Evolutionary conservation across 1,284 basidiomycete species (phyloP), one percentile per base, ranked within the genome.

Genomic region (Trametes pubescens): DNA sequence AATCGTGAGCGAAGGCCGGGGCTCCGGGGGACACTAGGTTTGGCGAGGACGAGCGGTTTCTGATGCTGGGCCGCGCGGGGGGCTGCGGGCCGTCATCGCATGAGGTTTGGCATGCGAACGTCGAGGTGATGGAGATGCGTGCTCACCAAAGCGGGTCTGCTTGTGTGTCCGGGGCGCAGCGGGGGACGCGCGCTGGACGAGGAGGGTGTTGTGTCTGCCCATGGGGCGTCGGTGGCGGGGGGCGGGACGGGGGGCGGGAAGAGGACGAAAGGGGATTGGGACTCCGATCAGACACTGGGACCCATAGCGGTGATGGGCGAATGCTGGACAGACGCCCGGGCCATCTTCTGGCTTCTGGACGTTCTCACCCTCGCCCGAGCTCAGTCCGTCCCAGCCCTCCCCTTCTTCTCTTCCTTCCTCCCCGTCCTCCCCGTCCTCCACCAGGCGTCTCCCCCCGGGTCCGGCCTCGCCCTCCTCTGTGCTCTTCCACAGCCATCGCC

Each of bases 121-220:
- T 35, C 6, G 26, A 32, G 47, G 43, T 22, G 32, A 24, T 22
- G 40, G 35, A n/a, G 35, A 49, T 26, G 40, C 16, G 43, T 24
- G 52, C 65, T 55, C 47, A 70, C 69, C 59, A 48, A 67, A 63
- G 32, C 65, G 61, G 38, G 68, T 44, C 14, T 57, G 51, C 52
- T 68, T 69, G 59, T 66, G 65, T 5, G 51, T 16, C 64, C 47
- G 64, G 26, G 52, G 54, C 10, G 59, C 43, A 40, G 22, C 58
- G 24, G 69, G 71, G 18, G 66, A 67, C 13, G 61, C 63, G 57
- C 62, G 69, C 62, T 69, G 69, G 60, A 69, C 60, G 61, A 69
- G 68, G 29, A 24, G 53, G 2, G 69, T 66, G 60, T 61, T 56
- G 62, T 65, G 68, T 46, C 67, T 67, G 65, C 35, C 69, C 69